phyloP scores from a whole-genome alignment of 192 early-diverging fungal genomes.

The Paraglomus occultum region DNA sequence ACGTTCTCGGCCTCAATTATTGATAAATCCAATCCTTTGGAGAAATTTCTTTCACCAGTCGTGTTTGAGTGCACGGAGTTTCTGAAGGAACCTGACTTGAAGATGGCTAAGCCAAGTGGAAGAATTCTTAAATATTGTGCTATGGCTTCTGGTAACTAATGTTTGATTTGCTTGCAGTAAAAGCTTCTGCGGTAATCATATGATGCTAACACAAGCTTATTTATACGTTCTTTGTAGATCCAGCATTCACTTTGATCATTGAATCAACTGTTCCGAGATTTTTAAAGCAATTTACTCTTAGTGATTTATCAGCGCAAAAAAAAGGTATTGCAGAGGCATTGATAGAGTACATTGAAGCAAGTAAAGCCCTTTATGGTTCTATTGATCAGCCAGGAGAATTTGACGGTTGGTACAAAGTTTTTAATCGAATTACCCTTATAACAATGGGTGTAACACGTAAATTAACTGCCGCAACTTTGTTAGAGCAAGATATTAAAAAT shows the following conservation, averaged over 20 bases:
- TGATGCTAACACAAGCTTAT: not conserved
- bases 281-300: conserved; percentile 54
- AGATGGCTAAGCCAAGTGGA: conserved; percentile 65
- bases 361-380: conserved; percentile 57
- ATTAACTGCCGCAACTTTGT: conserved; percentile 18
- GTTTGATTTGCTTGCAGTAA: not conserved
- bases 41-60: conserved; percentile 50
- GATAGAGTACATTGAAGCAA: conserved; percentile 70
- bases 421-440: not conserved
- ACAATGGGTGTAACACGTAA: not conserved
- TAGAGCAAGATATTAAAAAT: conserved; percentile 52
- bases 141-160: conserved; percentile 51
- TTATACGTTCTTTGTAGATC: conserved; percentile 44
- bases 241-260: conserved; percentile 56
- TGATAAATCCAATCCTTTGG: conserved; percentile 44
- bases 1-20: conserved; percentile 57
- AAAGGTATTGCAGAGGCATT: conserved; percentile 70
- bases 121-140: conserved; percentile 62
- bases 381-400: conserved; percentile 34
- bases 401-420: not conserved
- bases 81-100: conserved; percentile 61
- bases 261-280: conserved; percentile 63
- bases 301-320: conserved; percentile 55
- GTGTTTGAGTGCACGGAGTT: conserved; percentile 59
- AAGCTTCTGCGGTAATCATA: not conserved